Conservation (phyloP, 176 grass and related monocot genomes). For the barley (Hordeum vulgare) region MorexV3_pseudomolecules_assembly NC_058524.1:212281964-212282463, state of each 20-base stretch:
- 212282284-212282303: neutral
- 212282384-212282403: constrained; percentile 99
- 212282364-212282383: constrained; percentile 86
- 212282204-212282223: neutral
- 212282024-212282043: neutral
- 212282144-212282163: neutral
- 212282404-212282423: constrained; percentile 94
- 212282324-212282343: constrained; percentile 31
- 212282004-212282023: neutral
- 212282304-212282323: constrained; percentile 7
- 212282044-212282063: neutral
- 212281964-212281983: neutral
- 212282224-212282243: neutral
- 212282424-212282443: constrained; percentile 84
- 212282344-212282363: constrained; percentile 79
- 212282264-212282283: neutral
- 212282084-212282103: neutral
- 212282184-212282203: too few species aligned
- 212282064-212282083: neutral
- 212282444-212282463: constrained; percentile 32
- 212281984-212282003: neutral
- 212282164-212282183: too few species aligned
- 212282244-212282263: neutral
- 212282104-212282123: neutral
- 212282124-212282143: neutral